A percentile compares a stretch with the other conserved stretches of the same genome.
Conservation (phyloP, 2,329 filamentous ascomycete species). For the Pseudopyrenochaeta lycopersici region DNA sequence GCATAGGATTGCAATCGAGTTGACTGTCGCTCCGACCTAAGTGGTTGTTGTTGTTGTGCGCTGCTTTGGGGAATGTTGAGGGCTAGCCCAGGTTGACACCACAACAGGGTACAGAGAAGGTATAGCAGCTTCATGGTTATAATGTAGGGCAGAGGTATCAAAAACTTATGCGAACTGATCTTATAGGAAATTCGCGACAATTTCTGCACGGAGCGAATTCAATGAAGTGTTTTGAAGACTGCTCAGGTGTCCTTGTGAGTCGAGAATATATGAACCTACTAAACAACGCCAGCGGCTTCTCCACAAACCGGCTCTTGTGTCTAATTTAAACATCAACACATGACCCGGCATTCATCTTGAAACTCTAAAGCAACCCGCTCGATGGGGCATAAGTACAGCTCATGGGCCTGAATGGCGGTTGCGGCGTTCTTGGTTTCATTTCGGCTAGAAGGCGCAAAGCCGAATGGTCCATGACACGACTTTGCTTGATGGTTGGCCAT, state of each 20-base stretch:
- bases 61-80: slow-evolving; percentile 11
- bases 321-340: slow-evolving; percentile 7
- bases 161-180: not conserved
- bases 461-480: not conserved
- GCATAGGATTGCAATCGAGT: not conserved
- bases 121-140: slow-evolving; percentile 6
- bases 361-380: slow-evolving; percentile 1
- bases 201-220: not conserved
- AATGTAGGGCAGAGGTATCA: too few species aligned
- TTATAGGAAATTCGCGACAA: not conserved
- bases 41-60: slow-evolving; percentile 17
- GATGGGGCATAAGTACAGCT: slow-evolving; percentile 4
- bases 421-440: slow-evolving; percentile 14
- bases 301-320: not conserved
- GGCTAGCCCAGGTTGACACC: slow-evolving; percentile 4
- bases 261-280: not conserved
- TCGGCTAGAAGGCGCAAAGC: not conserved
- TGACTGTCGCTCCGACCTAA: slow-evolving; percentile 4
- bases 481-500: not conserved
- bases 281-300: not conserved
- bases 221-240: not conserved
- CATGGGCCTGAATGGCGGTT: slow-evolving; percentile 4
- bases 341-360: slow-evolving; percentile 2
- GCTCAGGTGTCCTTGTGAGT: not conserved
- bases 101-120: not conserved